Evolutionary conservation across 345 rosid genomes (phyloP).

Genomic region (Luvunga scandens): DNA sequence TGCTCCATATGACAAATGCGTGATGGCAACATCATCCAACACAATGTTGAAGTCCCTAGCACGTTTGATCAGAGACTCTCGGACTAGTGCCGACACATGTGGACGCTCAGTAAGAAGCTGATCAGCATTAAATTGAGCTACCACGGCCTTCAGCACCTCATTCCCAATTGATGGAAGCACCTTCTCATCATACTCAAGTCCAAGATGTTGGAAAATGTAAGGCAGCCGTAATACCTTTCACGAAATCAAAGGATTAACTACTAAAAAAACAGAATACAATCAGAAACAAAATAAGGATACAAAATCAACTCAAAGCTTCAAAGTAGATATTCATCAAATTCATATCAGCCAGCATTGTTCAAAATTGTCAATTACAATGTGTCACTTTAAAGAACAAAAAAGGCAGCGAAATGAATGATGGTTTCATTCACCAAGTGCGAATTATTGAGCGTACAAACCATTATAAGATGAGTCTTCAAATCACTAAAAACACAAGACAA

Average conservation of each 20-base stretch:
- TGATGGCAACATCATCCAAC: slow-evolving; percentile 93
- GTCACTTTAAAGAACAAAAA: background rate
- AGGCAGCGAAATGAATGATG: background rate
- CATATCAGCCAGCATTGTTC: background rate
- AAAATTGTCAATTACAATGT: background rate
- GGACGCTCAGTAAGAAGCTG: slow-evolving; percentile 99
- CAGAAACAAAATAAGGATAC: background rate
- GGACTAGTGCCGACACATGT: slow-evolving; percentile 85
- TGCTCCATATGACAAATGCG: slow-evolving; percentile 83
- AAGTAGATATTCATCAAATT: background rate
- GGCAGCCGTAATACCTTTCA: slow-evolving; percentile 68
- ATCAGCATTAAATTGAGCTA: slow-evolving; percentile 97
- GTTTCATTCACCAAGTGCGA: background rate
- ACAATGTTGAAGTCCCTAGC: slow-evolving; percentile 86
- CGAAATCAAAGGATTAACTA: background rate
- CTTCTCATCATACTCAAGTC: slow-evolving; percentile 89
- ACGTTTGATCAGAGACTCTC: slow-evolving; percentile 64
- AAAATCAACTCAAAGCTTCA: background rate
- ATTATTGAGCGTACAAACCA: background rate
- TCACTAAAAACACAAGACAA: background rate
- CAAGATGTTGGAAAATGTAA: slow-evolving; percentile 74
- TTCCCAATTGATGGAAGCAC: slow-evolving; percentile 98
- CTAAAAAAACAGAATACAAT: background rate
- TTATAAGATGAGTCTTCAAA: background rate
- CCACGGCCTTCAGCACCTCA: slow-evolving; percentile 95